These are phyloP conservation scores for Aspergillus novoparasiticus DNA, from an alignment of 2,329 filamentous ascomycete genomes.

Conservation along the genomic window DNA sequence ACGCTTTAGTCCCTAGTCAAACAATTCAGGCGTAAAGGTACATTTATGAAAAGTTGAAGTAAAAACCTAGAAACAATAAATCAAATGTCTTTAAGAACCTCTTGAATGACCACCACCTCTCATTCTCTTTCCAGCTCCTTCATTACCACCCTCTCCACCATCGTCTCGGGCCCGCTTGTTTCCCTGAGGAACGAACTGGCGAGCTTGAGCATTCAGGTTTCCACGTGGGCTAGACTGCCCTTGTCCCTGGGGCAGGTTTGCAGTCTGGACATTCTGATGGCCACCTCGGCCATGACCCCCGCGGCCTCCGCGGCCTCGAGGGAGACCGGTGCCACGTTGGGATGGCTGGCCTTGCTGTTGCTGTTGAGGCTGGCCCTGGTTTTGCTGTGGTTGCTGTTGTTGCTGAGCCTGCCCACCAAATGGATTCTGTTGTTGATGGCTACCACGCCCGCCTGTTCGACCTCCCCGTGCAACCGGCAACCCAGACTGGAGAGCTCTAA, in stretches of 20 bases:
- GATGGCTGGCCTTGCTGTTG: conserved; percentile 26
- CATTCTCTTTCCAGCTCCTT: conserved; percentile 50
- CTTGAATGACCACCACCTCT: conserved; percentile 45
- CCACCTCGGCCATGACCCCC: conserved; percentile 39
- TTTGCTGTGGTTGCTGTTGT: conserved; percentile 29
- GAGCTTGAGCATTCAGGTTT: conserved; percentile 53
- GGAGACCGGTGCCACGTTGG: conserved; percentile 41
- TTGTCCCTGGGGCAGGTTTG: conserved; percentile 32
- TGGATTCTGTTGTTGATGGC: conserved; percentile 36
- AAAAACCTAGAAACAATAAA: conserved; percentile 7
- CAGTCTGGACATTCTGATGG: conserved; percentile 47
- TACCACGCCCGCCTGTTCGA: conserved; percentile 44
- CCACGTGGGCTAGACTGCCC: conserved; percentile 36
- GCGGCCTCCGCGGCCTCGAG: conserved; percentile 50
- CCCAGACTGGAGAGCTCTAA: conserved; percentile 47
- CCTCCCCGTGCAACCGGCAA: conserved; percentile 48
- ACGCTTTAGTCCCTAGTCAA: neutral
- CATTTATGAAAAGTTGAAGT: neutral
- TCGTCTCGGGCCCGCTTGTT: conserved; percentile 61
- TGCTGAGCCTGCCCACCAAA: conserved; percentile 25
- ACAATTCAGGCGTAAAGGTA: conserved; percentile 1
- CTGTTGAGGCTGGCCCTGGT: conserved; percentile 28
- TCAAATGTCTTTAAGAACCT: conserved; percentile 24
- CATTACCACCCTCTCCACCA: conserved; percentile 40
- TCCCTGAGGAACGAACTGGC: conserved; percentile 59